Percentiles rank a stretch among this genome's conserved stretches.
Evolutionary conservation across 257 asterid genomes (phyloP).

Genomic region (Solanum lycopersicoides): DNA sequence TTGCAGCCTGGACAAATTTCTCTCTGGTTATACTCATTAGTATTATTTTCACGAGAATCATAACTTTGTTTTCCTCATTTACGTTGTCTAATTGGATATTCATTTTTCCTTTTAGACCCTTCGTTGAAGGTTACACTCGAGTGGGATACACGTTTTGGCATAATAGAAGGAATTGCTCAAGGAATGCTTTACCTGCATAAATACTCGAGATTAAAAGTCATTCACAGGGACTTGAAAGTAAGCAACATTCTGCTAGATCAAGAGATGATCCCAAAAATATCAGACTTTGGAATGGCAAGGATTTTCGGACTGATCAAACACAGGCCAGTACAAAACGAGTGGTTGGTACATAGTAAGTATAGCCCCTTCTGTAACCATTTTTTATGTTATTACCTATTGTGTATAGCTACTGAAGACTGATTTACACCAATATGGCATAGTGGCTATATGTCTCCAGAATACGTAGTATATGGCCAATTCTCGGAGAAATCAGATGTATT

Average conservation of each 20-base stretch:
- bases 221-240: background rate
- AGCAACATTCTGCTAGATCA: background rate
- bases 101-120: background rate
- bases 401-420: too few species aligned
- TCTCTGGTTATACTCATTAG: background rate
- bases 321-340: slow-evolving; percentile 1
- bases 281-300: slow-evolving; percentile 15
- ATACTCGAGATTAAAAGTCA: background rate
- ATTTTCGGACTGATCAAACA: background rate
- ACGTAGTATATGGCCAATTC: background rate
- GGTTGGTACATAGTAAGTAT: slow-evolving; percentile 4
- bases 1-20: background rate
- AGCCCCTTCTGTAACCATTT: background rate
- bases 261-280: background rate
- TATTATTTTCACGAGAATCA: background rate
- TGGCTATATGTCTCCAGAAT: slow-evolving; percentile 5
- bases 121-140: background rate
- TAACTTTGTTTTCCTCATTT: background rate
- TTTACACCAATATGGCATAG: background rate
- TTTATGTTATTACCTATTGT: background rate
- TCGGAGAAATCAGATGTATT: background rate
- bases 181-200: background rate
- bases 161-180: slow-evolving; percentile 1
- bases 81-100: background rate
- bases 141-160: background rate